These are phyloP conservation scores for Candida freyschussii DNA, from an alignment of 1,139 yeast species.

Conservation along the genomic window DNA sequence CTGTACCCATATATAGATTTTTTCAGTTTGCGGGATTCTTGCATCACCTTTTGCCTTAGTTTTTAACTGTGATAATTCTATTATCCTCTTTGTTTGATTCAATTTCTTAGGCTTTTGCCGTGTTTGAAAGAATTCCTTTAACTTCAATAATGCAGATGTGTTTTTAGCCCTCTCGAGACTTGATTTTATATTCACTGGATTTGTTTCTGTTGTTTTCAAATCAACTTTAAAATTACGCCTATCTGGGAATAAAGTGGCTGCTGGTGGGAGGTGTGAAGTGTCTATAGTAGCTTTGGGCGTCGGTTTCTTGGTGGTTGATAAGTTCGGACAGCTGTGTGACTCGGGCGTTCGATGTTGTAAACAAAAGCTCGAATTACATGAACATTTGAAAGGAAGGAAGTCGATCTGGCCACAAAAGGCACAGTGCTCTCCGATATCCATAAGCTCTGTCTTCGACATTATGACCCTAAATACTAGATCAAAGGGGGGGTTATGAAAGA, in stretches of 20 bases:
- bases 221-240: constrained; percentile 42
- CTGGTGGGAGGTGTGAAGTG: constrained; percentile 21
- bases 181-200: constrained; percentile 12
- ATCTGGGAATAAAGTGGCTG: constrained; percentile 54
- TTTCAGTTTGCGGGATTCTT: constrained; percentile 47
- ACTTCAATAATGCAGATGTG: constrained; percentile 39
- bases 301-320: constrained; percentile 9
- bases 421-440: constrained; percentile 71
- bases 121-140: constrained; percentile 40
- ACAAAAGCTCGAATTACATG: constrained; percentile 56
- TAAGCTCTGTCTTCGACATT: constrained; percentile 37
- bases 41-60: constrained; percentile 65
- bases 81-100: constrained; percentile 27
- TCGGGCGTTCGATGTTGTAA: constrained; percentile 49
- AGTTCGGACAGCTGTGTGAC: constrained; percentile 39
- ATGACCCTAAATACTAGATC: too few species aligned
- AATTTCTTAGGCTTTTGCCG: constrained; percentile 14
- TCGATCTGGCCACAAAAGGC: constrained; percentile 58
- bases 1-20: constrained; percentile 61
- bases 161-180: constrained; percentile 26
- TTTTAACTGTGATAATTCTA: constrained; percentile 41
- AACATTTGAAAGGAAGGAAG: constrained; percentile 65
- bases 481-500: too few species aligned
- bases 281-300: constrained; percentile 15
- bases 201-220: constrained; percentile 18